phyloP scores from a whole-genome alignment of 2,329 filamentous ascomycete genomes.

The Paecilomyces fulvus region DNA sequence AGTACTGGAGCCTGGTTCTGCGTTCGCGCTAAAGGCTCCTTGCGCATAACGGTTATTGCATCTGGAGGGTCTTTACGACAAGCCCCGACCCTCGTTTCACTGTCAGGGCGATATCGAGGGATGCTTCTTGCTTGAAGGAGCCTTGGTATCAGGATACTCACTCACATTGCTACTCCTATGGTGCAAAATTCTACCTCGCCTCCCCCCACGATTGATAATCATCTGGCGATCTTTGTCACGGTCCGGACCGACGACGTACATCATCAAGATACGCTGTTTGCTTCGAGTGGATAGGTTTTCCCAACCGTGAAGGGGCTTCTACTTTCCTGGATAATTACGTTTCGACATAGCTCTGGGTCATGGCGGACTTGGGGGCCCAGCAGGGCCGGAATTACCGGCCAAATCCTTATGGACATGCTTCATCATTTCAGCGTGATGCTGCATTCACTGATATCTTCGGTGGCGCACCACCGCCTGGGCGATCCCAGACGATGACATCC shows the following conservation, averaged over 20 bases:
- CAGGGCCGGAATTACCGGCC: constrained; percentile 53
- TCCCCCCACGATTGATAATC: neutral
- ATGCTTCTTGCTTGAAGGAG: constrained; percentile 18
- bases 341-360: constrained; percentile 19
- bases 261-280: neutral
- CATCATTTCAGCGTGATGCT: constrained; percentile 69
- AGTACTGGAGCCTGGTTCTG: constrained; percentile 28
- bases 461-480: constrained; percentile 71
- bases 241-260: neutral
- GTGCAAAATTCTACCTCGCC: neutral
- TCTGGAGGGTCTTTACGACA: constrained; percentile 13
- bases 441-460: constrained; percentile 97
- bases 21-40: constrained; percentile 34
- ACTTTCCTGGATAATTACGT: neutral
- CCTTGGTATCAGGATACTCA: neutral
- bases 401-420: constrained; percentile 44
- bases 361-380: constrained; percentile 58
- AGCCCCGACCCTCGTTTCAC: constrained; percentile 13
- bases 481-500: constrained; percentile 92
- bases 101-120: constrained; percentile 14
- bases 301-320: neutral
- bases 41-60: constrained; percentile 23
- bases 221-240: neutral
- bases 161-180: neutral
- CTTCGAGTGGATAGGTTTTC: neutral